phyloP scores from a whole-genome alignment of 352 stramenopile species.

The Phytophthora melonis region DNA sequence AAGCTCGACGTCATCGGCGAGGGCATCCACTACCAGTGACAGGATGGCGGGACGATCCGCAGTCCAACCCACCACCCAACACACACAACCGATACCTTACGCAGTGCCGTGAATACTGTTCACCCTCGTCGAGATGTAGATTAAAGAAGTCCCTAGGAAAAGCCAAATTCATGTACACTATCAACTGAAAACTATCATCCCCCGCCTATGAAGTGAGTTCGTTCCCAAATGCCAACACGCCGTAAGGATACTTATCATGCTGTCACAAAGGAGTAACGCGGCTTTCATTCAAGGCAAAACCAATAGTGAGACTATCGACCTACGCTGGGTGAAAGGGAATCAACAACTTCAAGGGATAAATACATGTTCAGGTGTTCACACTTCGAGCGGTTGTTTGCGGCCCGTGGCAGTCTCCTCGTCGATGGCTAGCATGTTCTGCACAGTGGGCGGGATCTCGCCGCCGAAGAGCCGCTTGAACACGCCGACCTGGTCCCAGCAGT shows the following conservation, averaged over 20 bases:
- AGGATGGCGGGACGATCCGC: constrained; percentile 1
- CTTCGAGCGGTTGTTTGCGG: constrained; percentile 45
- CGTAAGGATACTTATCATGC: too few relatives aligned
- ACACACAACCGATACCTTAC: background rate
- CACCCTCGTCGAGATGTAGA: constrained; percentile 12
- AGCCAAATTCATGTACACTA: constrained; percentile 7
- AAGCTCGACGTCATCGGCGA: constrained; percentile 61
- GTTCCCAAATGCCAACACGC: too few relatives aligned
- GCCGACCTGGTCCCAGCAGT: constrained; percentile 86
- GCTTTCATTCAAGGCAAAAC: background rate
- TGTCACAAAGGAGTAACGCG: too few relatives aligned
- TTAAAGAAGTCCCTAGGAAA: background rate
- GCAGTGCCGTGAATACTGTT: constrained; percentile 2
- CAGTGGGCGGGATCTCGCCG: constrained; percentile 66
- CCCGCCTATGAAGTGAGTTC: background rate
- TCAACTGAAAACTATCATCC: constrained; percentile 3
- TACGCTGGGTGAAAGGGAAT: background rate
- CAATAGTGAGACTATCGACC: constrained; percentile 4
- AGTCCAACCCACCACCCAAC: background rate
- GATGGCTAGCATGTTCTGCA: constrained; percentile 69
- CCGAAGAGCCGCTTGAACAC: constrained; percentile 87
- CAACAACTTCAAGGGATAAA: constrained; percentile 26
- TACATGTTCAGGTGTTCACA: constrained; percentile 34
- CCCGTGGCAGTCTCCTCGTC: constrained; percentile 46
- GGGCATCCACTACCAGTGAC: constrained; percentile 47